Evolutionary conservation across 2,329 filamentous ascomycete species (phyloP), one percentile per base, ranked within the genome.

Genomic region (Phialocephala sp.): DNA sequence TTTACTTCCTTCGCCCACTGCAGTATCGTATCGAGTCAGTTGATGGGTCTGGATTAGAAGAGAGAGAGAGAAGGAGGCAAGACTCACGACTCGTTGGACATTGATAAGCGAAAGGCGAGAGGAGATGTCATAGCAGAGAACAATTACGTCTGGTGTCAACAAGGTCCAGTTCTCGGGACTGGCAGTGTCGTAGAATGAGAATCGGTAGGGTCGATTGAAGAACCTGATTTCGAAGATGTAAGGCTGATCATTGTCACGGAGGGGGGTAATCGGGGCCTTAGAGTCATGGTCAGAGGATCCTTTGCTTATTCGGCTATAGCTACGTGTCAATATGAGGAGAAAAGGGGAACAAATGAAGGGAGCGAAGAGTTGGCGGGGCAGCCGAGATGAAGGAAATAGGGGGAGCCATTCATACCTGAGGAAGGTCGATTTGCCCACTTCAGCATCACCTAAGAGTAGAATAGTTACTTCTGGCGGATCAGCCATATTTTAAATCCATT

Each of bases 121-220:
- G 75, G 83, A 85, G 72, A 89, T 87, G 72, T 88, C 86, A 72
- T 85, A 89, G 76, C 87, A 89, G 65, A 89, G 77, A 35, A 88
- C 77, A 59, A 88, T 77, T 36, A 89, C 77, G 73, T 89, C 83
- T 0, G 87, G 87, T 15, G 80, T 80, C 20, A 88, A 77, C n/a
- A 84, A 77, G 56, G 79, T 82, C 87, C 87, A 89, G 72, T 81
- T 84, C 27, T 85, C 82, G 4, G 87, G 85, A 71, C 81, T 82
- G 9, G 83, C 82, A 1, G 86, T 88, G 73, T 89, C 87, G 69
- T 82, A 84, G 71, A 89, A 87, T 72, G 87, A 84, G 68, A 89
- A 80, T 32, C 84, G 81, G 72, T 84, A 86, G 4, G 75, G 69
- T 9, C 78, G 76, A 55, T 79, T 82, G 69, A 79, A 78, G 47